phyloP scores from a whole-genome alignment of 2,329 filamentous ascomycete species.

The Alternaria conjuncta region DNA sequence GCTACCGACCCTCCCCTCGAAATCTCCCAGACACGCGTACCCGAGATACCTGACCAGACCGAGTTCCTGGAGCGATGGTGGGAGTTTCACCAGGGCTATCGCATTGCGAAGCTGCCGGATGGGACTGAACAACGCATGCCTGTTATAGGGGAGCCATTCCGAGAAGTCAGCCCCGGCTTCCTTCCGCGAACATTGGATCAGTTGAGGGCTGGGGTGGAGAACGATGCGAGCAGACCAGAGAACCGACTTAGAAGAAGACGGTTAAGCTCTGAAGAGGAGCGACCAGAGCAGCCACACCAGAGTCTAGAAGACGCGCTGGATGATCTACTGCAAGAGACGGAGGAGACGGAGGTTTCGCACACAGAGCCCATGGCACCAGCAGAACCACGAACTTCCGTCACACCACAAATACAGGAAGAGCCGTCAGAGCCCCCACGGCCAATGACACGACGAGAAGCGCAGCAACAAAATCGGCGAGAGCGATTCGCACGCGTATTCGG shows the following conservation, averaged over 20 bases:
- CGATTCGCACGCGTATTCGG: conserved; percentile 52
- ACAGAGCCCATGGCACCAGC: background rate
- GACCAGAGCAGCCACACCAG: conserved; percentile 31
- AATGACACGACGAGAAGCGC: conserved; percentile 22
- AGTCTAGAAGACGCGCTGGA: conserved; percentile 46
- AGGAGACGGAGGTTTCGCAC: conserved; percentile 32
- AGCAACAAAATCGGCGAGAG: conserved; percentile 34
- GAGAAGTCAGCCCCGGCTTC: conserved; percentile 55
- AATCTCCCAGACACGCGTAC: conserved; percentile 55
- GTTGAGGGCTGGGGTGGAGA: conserved; percentile 42
- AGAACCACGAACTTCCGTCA: conserved; percentile 1
- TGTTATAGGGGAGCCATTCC: conserved; percentile 56
- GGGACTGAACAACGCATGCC: conserved; percentile 54
- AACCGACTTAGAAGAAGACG: conserved; percentile 35
- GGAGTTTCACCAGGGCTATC: conserved; percentile 57
- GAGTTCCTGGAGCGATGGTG: conserved; percentile 57
- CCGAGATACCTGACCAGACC: conserved; percentile 55
- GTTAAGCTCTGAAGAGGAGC: conserved; percentile 32
- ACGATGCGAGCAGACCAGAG: conserved; percentile 37
- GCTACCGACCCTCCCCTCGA: conserved; percentile 51
- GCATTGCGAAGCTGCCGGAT: conserved; percentile 49
- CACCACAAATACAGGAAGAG: conserved; percentile 6
- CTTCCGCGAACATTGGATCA: conserved; percentile 57
- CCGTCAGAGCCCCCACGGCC: conserved; percentile 16
- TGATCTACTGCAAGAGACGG: conserved; percentile 34